Evolutionary conservation across 139 green algal species (phyloP).

Genomic region (Haematococcus sp.): DNA sequence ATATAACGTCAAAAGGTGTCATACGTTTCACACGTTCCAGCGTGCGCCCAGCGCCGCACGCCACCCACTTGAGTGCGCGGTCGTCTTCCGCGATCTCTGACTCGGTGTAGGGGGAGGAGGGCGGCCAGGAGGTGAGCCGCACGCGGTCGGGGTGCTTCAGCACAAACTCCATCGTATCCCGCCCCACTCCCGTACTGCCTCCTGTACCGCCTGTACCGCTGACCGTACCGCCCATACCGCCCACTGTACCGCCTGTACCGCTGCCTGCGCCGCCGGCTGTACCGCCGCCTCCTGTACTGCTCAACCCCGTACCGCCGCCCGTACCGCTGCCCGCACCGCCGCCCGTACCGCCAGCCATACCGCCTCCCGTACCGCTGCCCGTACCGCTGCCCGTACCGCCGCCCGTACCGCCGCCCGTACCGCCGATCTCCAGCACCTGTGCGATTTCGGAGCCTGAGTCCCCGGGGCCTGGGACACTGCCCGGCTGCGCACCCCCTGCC

Average conservation of each 20-base stretch:
- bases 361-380: too few relatives aligned
- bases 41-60: too few relatives aligned
- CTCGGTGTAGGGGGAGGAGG: not conserved
- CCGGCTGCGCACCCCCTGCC: not conserved
- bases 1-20: too few relatives aligned
- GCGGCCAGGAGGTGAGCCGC: not conserved
- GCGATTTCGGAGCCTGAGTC: not conserved
- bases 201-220: not conserved
- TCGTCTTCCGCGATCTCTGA: not conserved
- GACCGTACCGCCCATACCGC: not conserved
- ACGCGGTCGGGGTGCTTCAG: slow-evolving; percentile 11
- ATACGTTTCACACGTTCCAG: too few relatives aligned
- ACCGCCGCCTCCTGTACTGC: too few relatives aligned
- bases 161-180: slow-evolving; percentile 7
- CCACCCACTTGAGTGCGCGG: not conserved
- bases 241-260: not conserved
- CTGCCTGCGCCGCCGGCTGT: too few relatives aligned
- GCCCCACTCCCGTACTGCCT: not conserved
- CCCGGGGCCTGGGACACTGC: not conserved
- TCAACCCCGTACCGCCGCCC: too few relatives aligned
- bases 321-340: too few relatives aligned
- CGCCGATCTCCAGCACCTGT: not conserved
- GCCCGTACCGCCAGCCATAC: too few relatives aligned
- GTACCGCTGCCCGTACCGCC: too few relatives aligned
- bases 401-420: too few relatives aligned